phyloP scores from a whole-genome alignment of 208 protist species.

The Leishmania aethiopica region DNA sequence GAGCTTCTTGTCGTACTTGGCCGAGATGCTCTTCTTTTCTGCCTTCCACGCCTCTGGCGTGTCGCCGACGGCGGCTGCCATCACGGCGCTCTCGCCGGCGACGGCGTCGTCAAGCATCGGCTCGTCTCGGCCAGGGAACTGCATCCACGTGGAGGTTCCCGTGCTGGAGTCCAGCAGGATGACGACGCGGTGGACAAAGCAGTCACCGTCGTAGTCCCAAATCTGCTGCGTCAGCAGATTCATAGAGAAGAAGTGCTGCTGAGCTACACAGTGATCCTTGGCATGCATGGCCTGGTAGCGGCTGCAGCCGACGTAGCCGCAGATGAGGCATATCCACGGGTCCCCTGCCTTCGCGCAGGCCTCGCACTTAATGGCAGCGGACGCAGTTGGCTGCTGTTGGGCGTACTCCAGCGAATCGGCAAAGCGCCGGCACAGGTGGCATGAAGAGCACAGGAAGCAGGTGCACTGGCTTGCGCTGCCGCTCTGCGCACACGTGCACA shows the following conservation, averaged over 20 bases:
- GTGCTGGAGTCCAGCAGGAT: slow-evolving; percentile 63
- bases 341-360: slow-evolving; percentile 71
- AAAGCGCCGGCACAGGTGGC: slow-evolving; percentile 61
- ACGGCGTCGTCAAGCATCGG: slow-evolving; percentile 29
- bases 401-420: slow-evolving; percentile 22
- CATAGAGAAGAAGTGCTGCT: slow-evolving; percentile 87
- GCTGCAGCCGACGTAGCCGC: slow-evolving; percentile 92
- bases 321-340: slow-evolving; percentile 92
- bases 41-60: slow-evolving; percentile 31
- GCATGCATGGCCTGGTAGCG: slow-evolving; percentile 92
- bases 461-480: slow-evolving; percentile 38
- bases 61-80: slow-evolving; percentile 9
- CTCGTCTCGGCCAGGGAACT: slow-evolving; percentile 71
- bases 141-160: slow-evolving; percentile 65
- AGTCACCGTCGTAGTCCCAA: slow-evolving; percentile 93
- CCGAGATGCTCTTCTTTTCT: slow-evolving; percentile 76
- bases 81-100: slow-evolving; percentile 8
- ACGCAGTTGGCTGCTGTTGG: slow-evolving; percentile 13
- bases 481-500: slow-evolving; percentile 42
- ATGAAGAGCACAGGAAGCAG: slow-evolving; percentile 60
- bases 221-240: slow-evolving; percentile 92
- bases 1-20: slow-evolving; percentile 85
- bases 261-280: slow-evolving; percentile 68
- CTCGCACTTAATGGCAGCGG: slow-evolving; percentile 50
- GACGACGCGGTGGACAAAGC: slow-evolving; percentile 87